Evolutionary conservation across 2,329 filamentous ascomycete genomes (phyloP), one percentile per base, ranked within the genome.

Genomic region (Penicillium sp.): DNA sequence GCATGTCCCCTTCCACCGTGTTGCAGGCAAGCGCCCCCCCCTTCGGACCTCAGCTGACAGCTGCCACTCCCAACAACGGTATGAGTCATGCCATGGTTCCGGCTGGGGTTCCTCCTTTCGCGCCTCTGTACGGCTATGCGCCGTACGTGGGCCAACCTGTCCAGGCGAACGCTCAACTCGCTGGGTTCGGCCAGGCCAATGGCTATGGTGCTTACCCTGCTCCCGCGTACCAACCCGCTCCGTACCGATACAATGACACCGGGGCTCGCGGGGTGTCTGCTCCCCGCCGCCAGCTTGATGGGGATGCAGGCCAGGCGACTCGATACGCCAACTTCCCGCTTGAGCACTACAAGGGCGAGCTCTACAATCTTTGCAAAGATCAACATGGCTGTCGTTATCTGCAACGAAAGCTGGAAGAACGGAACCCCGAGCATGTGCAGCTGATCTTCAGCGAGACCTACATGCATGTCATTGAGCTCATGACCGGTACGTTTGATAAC

Each of bases 311-410:
- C 75, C 57, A 86, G 47, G 58, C 87, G 75, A 86, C 85, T 60
- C 86, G 89, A 51, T 96, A 88, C 71, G 82, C 86, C 58, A 91
- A 93, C 65, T 80, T 88, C 63, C 82, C 88, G 11, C 76, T 97
- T 24, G 88, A 95, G 65, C 81, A 84, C 32, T 85, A 93, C 61
- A 78, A 79, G 33, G 88, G 90, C 42, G 85, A 90, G 61, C 88
- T 98, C 61, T 94, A 95, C 68, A 79, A 83, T 43, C 76, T 96
- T 33, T 97, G 91, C 79, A 97, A 96, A 73, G 93, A 98, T 64
- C 93, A 98, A 73, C 90, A 98, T 69, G 93, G 93, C 50, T 98
- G 93, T 64, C 87, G 93, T 50, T 98, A 93, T 68, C 76, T 98
- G 48, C 93, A 98, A 74, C 93, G 95, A 77, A 95, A 97, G 75